Conservation (phyloP, 352 stramenopile genomes). For the Phytophthora macrochlamydospora region DNA sequence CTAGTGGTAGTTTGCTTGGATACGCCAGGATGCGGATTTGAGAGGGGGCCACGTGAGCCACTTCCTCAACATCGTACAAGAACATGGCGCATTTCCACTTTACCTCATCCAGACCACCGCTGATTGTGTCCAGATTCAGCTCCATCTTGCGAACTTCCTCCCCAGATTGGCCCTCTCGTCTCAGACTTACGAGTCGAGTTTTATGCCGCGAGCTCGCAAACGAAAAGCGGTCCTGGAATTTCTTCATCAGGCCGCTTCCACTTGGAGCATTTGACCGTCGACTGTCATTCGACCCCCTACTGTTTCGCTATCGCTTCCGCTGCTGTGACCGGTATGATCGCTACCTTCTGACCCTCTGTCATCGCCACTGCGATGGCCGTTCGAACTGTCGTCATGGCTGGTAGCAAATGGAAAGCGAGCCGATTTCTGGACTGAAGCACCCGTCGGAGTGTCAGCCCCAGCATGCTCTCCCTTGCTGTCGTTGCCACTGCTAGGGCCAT, state of each 20-base stretch:
- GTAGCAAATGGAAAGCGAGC: slow-evolving; percentile 45
- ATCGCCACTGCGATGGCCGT: slow-evolving; percentile 39
- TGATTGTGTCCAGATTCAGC: slow-evolving; percentile 83
- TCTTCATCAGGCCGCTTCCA: slow-evolving; percentile 73
- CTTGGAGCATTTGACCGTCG: slow-evolving; percentile 17
- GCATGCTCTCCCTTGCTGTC: slow-evolving; percentile 38
- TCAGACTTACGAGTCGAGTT: slow-evolving; percentile 59
- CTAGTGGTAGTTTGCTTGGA: slow-evolving; percentile 67
- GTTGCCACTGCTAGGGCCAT: slow-evolving; percentile 28
- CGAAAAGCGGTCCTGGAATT: slow-evolving; percentile 74
- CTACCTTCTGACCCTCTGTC: slow-evolving; percentile 44
- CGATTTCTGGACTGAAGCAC: slow-evolving; percentile 59
- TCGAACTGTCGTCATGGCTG: slow-evolving; percentile 40
- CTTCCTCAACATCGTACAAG: slow-evolving; percentile 83
- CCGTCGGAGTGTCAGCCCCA: slow-evolving; percentile 51
- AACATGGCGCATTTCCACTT: slow-evolving; percentile 89
- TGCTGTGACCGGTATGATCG: slow-evolving; percentile 48
- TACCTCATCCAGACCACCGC: slow-evolving; percentile 80
- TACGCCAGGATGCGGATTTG: slow-evolving; percentile 84
- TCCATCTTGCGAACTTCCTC: slow-evolving; percentile 81
- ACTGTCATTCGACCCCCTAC: slow-evolving; percentile 15
- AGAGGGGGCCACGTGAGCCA: slow-evolving; percentile 73
- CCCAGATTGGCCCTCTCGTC: slow-evolving; percentile 71
- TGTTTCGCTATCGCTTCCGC: slow-evolving; percentile 50
- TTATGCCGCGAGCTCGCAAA: slow-evolving; percentile 64